Evolutionary conservation across 2,329 filamentous ascomycete species (phyloP), one percentile per base, ranked within the genome.

Genomic region (Cladosporium sp.): DNA sequence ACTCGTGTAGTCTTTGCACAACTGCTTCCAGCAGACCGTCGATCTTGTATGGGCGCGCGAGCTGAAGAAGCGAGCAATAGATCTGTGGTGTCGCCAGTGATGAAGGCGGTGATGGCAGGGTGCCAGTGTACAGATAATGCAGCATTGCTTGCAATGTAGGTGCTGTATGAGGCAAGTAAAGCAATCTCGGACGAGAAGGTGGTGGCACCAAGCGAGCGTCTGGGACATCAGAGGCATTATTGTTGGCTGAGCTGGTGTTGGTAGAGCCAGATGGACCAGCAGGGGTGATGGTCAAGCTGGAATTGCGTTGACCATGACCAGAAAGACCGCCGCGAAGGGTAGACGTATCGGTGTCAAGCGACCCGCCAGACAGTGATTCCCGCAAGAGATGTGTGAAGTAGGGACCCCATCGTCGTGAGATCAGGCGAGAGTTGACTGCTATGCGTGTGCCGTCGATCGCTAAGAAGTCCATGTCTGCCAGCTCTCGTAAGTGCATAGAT

Each of bases 391-490:
- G 89, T 50, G 96, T 89, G 70, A 99, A 97, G 66, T 95, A 96
- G 0, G 90, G 89, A 0, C 93, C 93, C 93, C 93, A 99, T 64
- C 93, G 79, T 22, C 89, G 82, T 8, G 88, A 86, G 13, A 97
- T 79, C 13, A 99, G 81, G 51, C 90, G 83, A 6, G 93, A 97
- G 68, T 95, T 99, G 58, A 96, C 88, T 0, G 93, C 89, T 58
- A 97, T 89, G 15, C 91, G 83, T 66, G 96, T 92, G 18, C 92
- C 92, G 17, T 88, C 87, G 37, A 96, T 85, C 47, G 92, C 93
- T 22, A 97, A 77, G 52, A 99, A 88, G 63, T 97, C 93, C 93
- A 99, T 99, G 61, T 99, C 93, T 2, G 89, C 81, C 50, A 99
- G 75, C 68, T 97, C 93, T n/a, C 84, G 82, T 65, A 95, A 75